phyloP scores from a whole-genome alignment of 805 yeast genomes.

The Cyberlindnera bimundalis region DNA sequence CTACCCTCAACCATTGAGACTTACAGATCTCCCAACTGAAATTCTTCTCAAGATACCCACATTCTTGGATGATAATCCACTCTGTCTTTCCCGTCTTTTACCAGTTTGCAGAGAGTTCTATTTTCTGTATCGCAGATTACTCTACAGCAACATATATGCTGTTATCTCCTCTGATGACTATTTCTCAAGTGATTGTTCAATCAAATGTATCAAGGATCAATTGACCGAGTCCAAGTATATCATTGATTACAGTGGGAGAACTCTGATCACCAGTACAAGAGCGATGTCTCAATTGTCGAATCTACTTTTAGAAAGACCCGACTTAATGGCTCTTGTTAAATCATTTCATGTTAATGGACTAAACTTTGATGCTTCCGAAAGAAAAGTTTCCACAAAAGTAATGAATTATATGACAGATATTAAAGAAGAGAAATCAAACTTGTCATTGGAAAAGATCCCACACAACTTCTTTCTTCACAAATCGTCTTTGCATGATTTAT shows the following conservation, averaged over 20 bases:
- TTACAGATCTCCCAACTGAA: slow-evolving; percentile 13
- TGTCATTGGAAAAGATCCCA: slow-evolving; percentile 3
- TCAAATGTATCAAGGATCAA: background rate
- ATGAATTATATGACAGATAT: slow-evolving; percentile 3
- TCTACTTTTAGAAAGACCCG: slow-evolving; percentile 6
- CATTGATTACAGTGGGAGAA: slow-evolving; percentile 2
- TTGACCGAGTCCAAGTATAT: background rate
- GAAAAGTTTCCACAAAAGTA: slow-evolving; percentile 3
- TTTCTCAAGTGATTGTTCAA: background rate
- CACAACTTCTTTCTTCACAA: slow-evolving; percentile 12
- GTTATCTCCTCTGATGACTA: slow-evolving; percentile 15
- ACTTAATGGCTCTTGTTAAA: slow-evolving; percentile 5
- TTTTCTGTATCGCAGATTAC: slow-evolving; percentile 5
- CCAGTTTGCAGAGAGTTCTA: slow-evolving; percentile 15
- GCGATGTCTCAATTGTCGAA: slow-evolving; percentile 4
- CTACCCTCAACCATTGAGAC: background rate
- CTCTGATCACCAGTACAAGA: slow-evolving; percentile 7
- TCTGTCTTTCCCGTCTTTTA: slow-evolving; percentile 6
- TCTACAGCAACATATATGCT: slow-evolving; percentile 17
- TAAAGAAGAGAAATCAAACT: background rate
- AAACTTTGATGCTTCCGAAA: slow-evolving; percentile 10
- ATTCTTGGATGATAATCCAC: slow-evolving; percentile 8
- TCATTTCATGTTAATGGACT: slow-evolving; percentile 8
- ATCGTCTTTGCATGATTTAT: background rate
- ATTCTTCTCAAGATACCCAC: slow-evolving; percentile 8